Conservation (phyloP, 2,329 filamentous ascomycete species). For the Phyllosticta citriasiana region DNA sequence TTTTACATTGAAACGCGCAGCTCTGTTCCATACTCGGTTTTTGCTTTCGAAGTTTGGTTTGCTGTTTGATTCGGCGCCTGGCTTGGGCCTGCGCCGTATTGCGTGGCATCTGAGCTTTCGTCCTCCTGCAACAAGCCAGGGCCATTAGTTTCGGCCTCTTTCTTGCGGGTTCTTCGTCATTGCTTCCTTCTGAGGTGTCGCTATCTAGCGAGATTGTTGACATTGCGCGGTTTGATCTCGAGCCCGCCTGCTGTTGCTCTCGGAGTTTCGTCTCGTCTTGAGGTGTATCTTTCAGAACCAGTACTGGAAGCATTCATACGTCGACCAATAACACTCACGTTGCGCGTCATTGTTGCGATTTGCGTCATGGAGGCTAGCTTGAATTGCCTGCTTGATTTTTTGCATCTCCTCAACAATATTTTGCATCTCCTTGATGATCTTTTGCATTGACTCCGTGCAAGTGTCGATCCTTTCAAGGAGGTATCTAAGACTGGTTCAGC, state of each 20-base stretch:
- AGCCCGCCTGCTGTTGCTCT: background rate
- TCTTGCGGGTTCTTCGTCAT: background rate
- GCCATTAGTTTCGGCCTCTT: background rate
- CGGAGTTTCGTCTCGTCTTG: background rate
- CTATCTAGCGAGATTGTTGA: background rate
- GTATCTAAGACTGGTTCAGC: background rate
- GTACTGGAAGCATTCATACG: background rate
- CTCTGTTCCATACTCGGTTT: background rate
- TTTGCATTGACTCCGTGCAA: background rate
- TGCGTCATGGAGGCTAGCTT: background rate
- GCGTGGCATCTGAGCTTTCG: background rate
- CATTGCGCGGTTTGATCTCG: background rate
- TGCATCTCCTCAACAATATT: background rate
- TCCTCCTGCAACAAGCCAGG: background rate
- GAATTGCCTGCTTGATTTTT: background rate
- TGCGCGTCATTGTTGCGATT: background rate
- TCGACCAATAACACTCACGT: background rate
- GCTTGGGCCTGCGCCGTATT: no score
- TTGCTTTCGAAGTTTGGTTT: no score
- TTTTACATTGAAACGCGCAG: background rate
- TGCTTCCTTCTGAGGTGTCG: background rate
- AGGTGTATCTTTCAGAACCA: background rate
- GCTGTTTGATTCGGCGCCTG: no score
- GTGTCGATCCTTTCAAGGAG: background rate
- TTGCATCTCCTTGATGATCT: background rate